phyloP scores from a whole-genome alignment of 2,329 filamentous ascomycete species.

The Bipolaris sorokiniana region DNA sequence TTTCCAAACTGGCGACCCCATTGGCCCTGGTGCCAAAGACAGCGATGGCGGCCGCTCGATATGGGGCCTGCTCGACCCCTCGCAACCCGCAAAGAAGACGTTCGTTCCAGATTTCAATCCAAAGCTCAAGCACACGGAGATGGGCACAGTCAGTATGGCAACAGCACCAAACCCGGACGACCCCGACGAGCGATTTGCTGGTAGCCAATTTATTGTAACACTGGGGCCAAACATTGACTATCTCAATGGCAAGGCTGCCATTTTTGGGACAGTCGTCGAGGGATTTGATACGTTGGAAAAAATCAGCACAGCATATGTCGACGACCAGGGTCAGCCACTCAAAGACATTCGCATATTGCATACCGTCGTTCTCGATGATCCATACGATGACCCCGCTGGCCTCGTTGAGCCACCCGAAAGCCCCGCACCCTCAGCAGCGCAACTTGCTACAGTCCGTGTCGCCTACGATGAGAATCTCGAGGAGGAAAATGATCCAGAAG shows the following conservation, averaged over 20 bases:
- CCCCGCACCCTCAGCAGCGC: slow-evolving; percentile 80
- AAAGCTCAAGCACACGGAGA: slow-evolving; percentile 85
- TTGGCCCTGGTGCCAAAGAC: slow-evolving; percentile 80
- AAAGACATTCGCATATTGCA: slow-evolving; percentile 96
- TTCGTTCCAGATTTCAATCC: slow-evolving; percentile 85
- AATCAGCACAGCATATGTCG: slow-evolving; percentile 87
- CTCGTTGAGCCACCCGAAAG: slow-evolving; percentile 79
- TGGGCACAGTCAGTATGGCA: slow-evolving; percentile 97
- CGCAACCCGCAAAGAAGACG: slow-evolving; percentile 67
- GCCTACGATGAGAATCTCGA: slow-evolving; percentile 85
- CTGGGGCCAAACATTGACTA: slow-evolving; percentile 88
- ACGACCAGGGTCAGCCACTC: slow-evolving; percentile 82
- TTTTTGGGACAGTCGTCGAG: slow-evolving; percentile 95
- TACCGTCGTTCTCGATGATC: slow-evolving; percentile 89
- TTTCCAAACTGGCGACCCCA: slow-evolving; percentile 93
- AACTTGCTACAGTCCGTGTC: slow-evolving; percentile 90
- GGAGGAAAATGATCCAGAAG: slow-evolving; percentile 79
- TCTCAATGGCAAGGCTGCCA: slow-evolving; percentile 88
- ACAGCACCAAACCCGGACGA: slow-evolving; percentile 78
- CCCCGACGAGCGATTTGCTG: slow-evolving; percentile 80
- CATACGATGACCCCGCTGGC: slow-evolving; percentile 80
- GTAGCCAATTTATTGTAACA: slow-evolving; percentile 92
- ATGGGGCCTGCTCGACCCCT: slow-evolving; percentile 79
- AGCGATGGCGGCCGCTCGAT: slow-evolving; percentile 94
- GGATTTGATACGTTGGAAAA: slow-evolving; percentile 93